Evolutionary conservation across 345 rosid species (phyloP), one percentile per base, ranked within the genome.

Genomic region (Limnanthes douglasii): DNA sequence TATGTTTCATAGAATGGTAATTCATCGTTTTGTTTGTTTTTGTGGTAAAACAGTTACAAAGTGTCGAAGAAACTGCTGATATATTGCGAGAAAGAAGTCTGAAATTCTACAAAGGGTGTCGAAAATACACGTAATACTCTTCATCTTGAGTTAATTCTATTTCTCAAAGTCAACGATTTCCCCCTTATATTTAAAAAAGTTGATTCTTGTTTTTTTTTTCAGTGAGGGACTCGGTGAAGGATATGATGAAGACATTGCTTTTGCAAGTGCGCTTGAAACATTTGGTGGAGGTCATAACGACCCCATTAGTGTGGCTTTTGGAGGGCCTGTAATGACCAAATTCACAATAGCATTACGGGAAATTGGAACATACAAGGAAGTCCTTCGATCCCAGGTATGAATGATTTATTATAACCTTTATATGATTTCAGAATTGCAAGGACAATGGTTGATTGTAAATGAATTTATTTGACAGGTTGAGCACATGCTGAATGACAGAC

Each of bases 251-350:
- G 95, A 88, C 54, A 74, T 88, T 56, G 86, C 95, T 56, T 88
- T 88, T 51, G 97, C 97, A 22, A 76, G 94, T 73, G 90, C 97
- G 29, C 66, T 88, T 43, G 97, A 88, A 74, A 58, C 76, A 33
- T 92, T 92, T 68, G 96, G 99, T 31, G 96, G 96, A 59, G 99
- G 95, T 35, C 99, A 92, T 51, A 92, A 85, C 47, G 99, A 92
- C 64, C 96, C 96, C 11, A 81, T 92, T 22, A 81, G 99, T 68
- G 69, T 85, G 47, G 95, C 99, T 48, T 92, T 92, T 60, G 99
- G 99, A 64, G 99, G 99, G 29, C 96, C 99, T 43, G 99, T 92
- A 31, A 92, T 92, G 96, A 92, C 94, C 36, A 92, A 92, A 62
- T 92, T 85, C 57, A 92, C 99, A 16, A 85, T 92, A 61, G 99